These are phyloP conservation scores for Lactifluus pinguis DNA, from an alignment of 768 basidiomycete genomes.

Conservation along the genomic window DNA sequence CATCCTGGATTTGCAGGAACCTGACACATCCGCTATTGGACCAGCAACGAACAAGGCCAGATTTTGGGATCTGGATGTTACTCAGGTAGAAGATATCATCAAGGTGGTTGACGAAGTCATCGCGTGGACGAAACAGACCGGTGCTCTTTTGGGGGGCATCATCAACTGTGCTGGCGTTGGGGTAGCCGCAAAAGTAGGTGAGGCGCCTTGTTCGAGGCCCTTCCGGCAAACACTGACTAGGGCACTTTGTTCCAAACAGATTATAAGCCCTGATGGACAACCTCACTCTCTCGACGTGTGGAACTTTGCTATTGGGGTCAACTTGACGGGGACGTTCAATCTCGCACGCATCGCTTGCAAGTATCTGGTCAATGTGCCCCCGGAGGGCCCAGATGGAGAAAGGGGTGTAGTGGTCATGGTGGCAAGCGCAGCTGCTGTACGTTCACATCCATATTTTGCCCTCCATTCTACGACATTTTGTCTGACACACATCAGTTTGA, in stretches of 20 bases:
- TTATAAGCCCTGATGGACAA: slow-evolving; percentile 38
- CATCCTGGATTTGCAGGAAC: slow-evolving; percentile 42
- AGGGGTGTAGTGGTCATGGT: slow-evolving; percentile 51
- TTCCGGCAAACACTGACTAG: neutral
- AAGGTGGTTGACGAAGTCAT: slow-evolving; percentile 22
- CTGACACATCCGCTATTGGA: slow-evolving; percentile 9
- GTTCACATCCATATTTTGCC: neutral
- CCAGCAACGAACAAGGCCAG: neutral
- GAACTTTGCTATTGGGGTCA: slow-evolving; percentile 44
- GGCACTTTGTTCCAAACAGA: slow-evolving; percentile 25
- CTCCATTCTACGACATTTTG: neutral
- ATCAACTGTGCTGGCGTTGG: slow-evolving; percentile 53
- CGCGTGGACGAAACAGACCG: slow-evolving; percentile 26
- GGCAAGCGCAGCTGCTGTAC: slow-evolving; percentile 41
- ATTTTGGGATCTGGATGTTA: slow-evolving; percentile 24
- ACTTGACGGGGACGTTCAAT: slow-evolving; percentile 52
- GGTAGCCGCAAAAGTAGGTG: slow-evolving; percentile 23
- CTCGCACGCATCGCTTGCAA: slow-evolving; percentile 45
- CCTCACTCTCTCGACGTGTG: slow-evolving; percentile 44
- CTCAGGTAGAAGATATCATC: slow-evolving; percentile 22
- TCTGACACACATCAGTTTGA: slow-evolving; percentile 32
- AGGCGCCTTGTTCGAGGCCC: neutral
- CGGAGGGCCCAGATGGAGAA: slow-evolving; percentile 42
- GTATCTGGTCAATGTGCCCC: slow-evolving; percentile 38
- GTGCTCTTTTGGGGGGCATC: slow-evolving; percentile 45